A percentile compares a stretch with the other conserved stretches of the same genome.
Conservation (phyloP, 345 rosid species). For the Viola odorata region DNA sequence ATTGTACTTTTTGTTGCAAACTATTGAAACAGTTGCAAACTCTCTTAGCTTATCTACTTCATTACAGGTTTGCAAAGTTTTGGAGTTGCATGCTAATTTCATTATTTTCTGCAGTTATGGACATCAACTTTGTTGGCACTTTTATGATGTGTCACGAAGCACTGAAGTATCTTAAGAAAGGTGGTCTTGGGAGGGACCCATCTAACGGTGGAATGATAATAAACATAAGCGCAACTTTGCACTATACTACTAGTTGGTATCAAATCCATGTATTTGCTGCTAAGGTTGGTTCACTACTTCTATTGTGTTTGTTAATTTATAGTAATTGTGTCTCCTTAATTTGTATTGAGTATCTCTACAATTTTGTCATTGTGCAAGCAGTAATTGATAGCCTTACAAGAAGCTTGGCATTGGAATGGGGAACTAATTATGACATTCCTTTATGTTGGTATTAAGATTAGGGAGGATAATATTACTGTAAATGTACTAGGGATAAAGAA, state of each 20-base stretch:
- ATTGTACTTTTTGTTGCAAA: neutral
- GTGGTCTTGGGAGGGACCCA: slow-evolving; percentile 29
- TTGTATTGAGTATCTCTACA: neutral
- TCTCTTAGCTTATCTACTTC: neutral
- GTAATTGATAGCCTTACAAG: slow-evolving; percentile 50
- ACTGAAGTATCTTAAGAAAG: slow-evolving; percentile 37
- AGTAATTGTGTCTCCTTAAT: neutral
- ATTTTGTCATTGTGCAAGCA: slow-evolving; percentile 23
- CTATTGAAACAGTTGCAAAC: neutral
- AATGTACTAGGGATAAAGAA: no score
- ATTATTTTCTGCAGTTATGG: slow-evolving; percentile 33
- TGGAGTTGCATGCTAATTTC: neutral
- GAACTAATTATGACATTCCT: slow-evolving; percentile 44
- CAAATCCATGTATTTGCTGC: slow-evolving; percentile 53
- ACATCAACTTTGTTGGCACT: slow-evolving; percentile 48
- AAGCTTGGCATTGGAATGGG: slow-evolving; percentile 55
- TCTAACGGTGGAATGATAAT: slow-evolving; percentile 31
- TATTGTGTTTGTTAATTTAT: neutral
- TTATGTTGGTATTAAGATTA: no score
- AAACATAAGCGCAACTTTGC: slow-evolving; percentile 43
- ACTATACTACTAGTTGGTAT: slow-evolving; percentile 44
- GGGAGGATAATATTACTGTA: no score
- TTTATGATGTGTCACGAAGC: slow-evolving; percentile 51
- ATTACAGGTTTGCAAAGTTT: neutral
- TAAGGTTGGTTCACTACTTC: slow-evolving; percentile 25